Percentiles rank a stretch among this genome's conserved stretches.
Evolutionary conservation across 2,329 filamentous ascomycete species (phyloP).

Genomic region (Trichoderma asperellum): DNA sequence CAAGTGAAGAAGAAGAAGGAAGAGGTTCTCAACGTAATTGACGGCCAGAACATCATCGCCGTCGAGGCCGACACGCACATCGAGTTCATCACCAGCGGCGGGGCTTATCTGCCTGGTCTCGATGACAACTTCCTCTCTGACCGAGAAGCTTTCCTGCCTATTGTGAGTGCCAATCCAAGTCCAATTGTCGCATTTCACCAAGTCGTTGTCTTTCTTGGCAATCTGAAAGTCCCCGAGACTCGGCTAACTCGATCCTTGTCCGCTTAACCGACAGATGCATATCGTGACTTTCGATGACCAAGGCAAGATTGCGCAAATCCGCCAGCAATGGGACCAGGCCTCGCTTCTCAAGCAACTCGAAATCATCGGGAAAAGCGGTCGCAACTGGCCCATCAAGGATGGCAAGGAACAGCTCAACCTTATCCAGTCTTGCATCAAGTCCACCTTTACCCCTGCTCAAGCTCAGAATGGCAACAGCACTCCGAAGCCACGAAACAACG

Average conservation of each 20-base stretch:
- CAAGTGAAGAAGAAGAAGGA: conserved; percentile 83
- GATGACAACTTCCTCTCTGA: conserved; percentile 95
- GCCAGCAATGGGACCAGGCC: conserved; percentile 93
- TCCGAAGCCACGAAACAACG: conserved; percentile 53
- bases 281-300: conserved; percentile 80
- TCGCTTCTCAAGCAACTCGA: conserved; percentile 91
- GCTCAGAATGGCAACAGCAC: conserved; percentile 37
- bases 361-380: conserved; percentile 85
- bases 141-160: conserved; percentile 74
- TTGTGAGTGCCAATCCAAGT: conserved; percentile 61
- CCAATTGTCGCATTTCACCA: not conserved
- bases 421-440: conserved; percentile 65
- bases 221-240: not conserved
- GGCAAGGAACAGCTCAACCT: conserved; percentile 81
- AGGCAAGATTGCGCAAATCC: conserved; percentile 82
- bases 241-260: conserved; percentile 29
- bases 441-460: conserved; percentile 40
- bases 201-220: not conserved
- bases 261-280: conserved; percentile 64
- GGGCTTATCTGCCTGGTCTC: conserved; percentile 82
- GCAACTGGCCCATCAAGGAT: conserved; percentile 94
- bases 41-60: conserved; percentile 72
- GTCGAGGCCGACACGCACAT: conserved; percentile 82
- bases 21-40: conserved; percentile 73
- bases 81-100: conserved; percentile 80